Percentiles rank a stretch among this genome's conserved stretches.
Conservation (phyloP, 1,139 yeast species). For the Lodderomyces theae region DNA sequence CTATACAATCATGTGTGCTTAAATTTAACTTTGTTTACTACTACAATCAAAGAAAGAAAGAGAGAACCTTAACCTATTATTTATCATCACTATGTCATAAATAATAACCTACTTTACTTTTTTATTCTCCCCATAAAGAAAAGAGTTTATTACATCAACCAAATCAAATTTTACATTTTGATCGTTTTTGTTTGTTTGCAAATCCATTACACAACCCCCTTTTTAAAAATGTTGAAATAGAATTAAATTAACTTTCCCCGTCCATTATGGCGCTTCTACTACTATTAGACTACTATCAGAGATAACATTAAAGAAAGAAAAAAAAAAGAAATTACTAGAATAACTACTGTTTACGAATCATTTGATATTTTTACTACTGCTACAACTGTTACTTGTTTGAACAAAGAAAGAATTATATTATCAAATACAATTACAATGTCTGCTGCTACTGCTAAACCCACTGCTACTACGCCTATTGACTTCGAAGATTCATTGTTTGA, state of each 20-base stretch:
- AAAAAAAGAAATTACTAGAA: background rate
- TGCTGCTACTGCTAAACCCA: conserved; percentile 17
- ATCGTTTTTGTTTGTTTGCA: conserved; percentile 4
- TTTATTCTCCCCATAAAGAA: background rate
- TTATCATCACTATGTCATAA: conserved; percentile 6
- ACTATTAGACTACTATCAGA: conserved; percentile 7
- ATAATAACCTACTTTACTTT: background rate
- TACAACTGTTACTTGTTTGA: conserved; percentile 4
- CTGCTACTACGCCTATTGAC: conserved; percentile 4
- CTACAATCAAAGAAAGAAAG: conserved; percentile 4
- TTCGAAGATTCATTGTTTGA: conserved; percentile 32
- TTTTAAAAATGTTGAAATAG: conserved; percentile 26
- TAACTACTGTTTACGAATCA: no score
- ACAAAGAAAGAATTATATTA: background rate
- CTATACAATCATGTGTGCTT: conserved; percentile 34
- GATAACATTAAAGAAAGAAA: background rate
- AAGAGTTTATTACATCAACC: background rate
- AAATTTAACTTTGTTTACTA: conserved; percentile 19
- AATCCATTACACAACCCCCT: conserved; percentile 9
- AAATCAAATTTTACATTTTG: background rate
- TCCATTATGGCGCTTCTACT: conserved; percentile 30
- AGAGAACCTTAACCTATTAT: no score
- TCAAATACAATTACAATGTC: conserved; percentile 21
- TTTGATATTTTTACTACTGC: background rate
- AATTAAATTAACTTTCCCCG: conserved; percentile 19